Evolutionary conservation across 257 asterid species (phyloP).

Genomic region (Petrea volubilis): DNA sequence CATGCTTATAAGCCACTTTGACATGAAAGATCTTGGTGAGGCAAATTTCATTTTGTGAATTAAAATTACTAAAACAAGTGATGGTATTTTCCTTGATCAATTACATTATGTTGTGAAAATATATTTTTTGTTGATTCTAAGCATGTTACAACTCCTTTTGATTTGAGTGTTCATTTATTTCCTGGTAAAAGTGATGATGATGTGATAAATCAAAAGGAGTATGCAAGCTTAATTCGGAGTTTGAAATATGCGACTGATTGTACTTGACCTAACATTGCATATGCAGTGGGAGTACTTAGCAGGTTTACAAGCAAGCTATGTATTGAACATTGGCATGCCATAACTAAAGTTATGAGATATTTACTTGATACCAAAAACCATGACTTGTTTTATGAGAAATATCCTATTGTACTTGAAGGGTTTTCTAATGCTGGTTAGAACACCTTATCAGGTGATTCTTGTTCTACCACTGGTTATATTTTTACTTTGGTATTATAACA

Average conservation of each 20-base stretch:
- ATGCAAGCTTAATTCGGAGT: no score
- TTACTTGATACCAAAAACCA: background rate
- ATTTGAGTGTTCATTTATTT: background rate
- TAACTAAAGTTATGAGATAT: background rate
- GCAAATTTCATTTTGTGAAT: background rate
- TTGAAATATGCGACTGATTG: background rate
- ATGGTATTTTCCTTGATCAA: background rate
- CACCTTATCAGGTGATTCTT: background rate
- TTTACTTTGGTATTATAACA: background rate
- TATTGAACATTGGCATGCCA: background rate
- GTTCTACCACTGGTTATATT: background rate
- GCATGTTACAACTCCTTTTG: background rate
- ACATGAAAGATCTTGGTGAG: background rate
- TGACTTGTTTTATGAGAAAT: background rate
- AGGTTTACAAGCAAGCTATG: background rate
- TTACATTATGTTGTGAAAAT: background rate
- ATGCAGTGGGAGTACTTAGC: background rate
- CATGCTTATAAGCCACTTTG: background rate
- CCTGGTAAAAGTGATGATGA: background rate
- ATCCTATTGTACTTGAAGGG: background rate
- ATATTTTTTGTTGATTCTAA: no score
- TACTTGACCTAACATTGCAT: background rate
- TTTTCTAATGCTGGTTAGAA: background rate
- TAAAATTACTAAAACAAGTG: background rate
- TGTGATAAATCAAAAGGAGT: background rate